Conservation (phyloP, 2,329 filamentous ascomycete genomes). For the Phaeosphaeria sp. region DNA sequence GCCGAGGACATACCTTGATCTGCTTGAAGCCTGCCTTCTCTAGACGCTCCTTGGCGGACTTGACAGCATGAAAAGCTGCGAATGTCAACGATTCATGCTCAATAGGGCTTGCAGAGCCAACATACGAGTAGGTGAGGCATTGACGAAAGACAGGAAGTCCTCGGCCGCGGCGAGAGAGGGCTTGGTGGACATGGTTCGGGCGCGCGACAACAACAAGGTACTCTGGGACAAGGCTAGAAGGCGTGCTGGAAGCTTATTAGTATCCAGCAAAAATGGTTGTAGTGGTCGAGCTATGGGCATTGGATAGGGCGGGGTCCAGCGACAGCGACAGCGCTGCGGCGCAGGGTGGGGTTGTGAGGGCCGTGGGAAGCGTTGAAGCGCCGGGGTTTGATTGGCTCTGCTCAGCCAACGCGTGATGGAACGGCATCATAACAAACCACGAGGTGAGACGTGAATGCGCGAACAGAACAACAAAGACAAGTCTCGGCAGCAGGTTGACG, state of each 20-base stretch:
- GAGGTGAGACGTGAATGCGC: background rate
- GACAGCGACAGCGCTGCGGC: no score
- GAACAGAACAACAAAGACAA: background rate
- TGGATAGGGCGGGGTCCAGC: background rate
- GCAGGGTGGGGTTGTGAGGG: background rate
- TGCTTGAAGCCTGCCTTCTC: slow-evolving; percentile 83
- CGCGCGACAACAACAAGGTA: slow-evolving; percentile 20
- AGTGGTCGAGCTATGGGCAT: slow-evolving; percentile 16
- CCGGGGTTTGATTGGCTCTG: background rate
- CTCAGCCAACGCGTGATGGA: background rate
- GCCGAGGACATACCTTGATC: slow-evolving; percentile 65
- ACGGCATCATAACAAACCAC: background rate
- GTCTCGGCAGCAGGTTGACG: background rate
- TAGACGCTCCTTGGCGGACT: slow-evolving; percentile 76
- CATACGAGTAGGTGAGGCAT: slow-evolving; percentile 91
- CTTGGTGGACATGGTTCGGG: slow-evolving; percentile 45
- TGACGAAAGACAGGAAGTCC: slow-evolving; percentile 93
- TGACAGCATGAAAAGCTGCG: slow-evolving; percentile 93
- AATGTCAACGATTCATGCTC: background rate
- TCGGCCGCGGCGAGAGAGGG: slow-evolving; percentile 62
- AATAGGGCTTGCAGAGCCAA: slow-evolving; percentile 6
- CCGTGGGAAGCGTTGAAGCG: background rate
- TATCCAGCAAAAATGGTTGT: slow-evolving; percentile 13
- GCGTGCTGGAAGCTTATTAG: background rate
- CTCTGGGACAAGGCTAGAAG: background rate